Percentiles rank a stretch among this genome's conserved stretches.
These are phyloP conservation scores for Globisporangium sylvaticum DNA, from an alignment of 352 stramenopile species.

Conservation along the genomic window DNA sequence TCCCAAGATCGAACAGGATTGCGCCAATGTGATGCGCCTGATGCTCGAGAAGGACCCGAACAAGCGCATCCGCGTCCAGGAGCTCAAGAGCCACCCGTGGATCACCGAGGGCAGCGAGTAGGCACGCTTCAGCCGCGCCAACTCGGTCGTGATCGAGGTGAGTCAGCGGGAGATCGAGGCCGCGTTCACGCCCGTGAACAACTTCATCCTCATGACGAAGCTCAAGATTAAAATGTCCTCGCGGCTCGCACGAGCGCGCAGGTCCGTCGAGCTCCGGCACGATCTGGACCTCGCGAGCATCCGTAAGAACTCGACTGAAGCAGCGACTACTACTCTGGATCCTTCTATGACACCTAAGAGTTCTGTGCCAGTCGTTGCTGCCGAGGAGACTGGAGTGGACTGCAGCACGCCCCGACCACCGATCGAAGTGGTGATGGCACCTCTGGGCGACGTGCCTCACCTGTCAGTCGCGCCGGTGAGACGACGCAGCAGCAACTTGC, in stretches of 20 bases:
- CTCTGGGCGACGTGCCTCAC: not conserved
- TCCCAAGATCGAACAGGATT: slow-evolving; percentile 33
- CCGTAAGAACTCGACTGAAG: not conserved
- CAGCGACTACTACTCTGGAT: not conserved
- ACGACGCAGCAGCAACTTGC: not conserved
- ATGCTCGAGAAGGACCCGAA: slow-evolving; percentile 62
- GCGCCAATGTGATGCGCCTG: slow-evolving; percentile 32
- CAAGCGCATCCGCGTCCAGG: slow-evolving; percentile 43
- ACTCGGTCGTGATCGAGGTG: slow-evolving; percentile 31
- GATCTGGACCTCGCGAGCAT: not conserved
- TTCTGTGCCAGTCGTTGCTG: too few relatives aligned
- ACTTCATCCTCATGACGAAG: slow-evolving; percentile 75
- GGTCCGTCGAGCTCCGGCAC: slow-evolving; percentile 20
- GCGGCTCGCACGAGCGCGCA: slow-evolving; percentile 35
- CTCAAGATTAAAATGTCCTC: slow-evolving; percentile 75
- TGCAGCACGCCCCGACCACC: not conserved
- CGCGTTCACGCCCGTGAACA: slow-evolving; percentile 77
- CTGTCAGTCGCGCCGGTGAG: not conserved
- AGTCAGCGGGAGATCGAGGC: slow-evolving; percentile 64
- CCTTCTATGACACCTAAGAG: not conserved
- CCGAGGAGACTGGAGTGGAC: not conserved
- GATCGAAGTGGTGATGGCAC: not conserved
- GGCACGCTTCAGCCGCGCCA: not conserved
- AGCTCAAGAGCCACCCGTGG: slow-evolving; percentile 59
- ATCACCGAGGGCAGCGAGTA: slow-evolving; percentile 13